These are phyloP conservation scores for Cercospora beticola DNA, from an alignment of 2,329 filamentous ascomycete species.

Conservation along the genomic window DNA sequence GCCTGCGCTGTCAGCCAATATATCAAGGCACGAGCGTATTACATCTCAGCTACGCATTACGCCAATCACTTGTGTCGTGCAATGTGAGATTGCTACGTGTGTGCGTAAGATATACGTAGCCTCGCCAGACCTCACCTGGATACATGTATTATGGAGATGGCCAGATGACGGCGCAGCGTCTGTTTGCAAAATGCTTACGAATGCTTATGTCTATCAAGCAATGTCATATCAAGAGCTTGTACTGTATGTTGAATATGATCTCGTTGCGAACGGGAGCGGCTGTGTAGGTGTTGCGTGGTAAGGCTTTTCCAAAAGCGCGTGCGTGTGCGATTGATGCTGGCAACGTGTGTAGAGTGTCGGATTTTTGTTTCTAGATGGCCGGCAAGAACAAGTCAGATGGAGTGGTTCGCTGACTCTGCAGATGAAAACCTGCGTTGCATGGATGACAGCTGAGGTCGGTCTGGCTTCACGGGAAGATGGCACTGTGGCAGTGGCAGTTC, in stretches of 20 bases:
- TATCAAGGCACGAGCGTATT: neutral
- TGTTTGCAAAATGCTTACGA: neutral
- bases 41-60: neutral
- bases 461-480: neutral
- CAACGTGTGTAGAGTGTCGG: neutral
- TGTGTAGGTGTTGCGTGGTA: neutral
- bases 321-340: neutral
- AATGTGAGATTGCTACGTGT: neutral
- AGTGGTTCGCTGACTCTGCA: neutral
- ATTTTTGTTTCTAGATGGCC: neutral
- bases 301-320: neutral
- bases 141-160: neutral
- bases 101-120: neutral
- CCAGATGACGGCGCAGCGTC: neutral
- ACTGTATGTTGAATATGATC: neutral
- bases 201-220: neutral
- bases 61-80: neutral
- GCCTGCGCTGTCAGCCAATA: neutral
- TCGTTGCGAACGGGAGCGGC: neutral
- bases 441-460: neutral
- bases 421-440: neutral
- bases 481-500: too few relatives aligned
- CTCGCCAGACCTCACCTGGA: neutral
- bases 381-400: neutral
- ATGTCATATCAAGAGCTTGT: neutral